Evolutionary conservation across 1,284 basidiomycete species (phyloP).

Genomic region (Ceratobasidium sp.): DNA sequence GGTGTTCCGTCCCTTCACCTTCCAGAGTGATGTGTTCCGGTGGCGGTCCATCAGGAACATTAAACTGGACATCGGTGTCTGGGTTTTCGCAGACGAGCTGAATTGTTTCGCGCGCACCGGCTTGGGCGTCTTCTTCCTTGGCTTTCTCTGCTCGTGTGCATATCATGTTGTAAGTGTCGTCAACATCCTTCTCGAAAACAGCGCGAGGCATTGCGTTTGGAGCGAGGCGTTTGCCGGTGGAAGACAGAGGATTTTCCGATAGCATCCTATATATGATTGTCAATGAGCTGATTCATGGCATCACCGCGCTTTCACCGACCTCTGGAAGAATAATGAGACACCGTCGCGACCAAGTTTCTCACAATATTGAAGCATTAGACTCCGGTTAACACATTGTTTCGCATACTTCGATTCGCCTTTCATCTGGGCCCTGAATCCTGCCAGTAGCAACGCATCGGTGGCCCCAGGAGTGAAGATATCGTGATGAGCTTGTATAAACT

Average conservation of each 20-base stretch:
- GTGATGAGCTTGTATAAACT: constrained; percentile 78
- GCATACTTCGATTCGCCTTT: constrained; percentile 70
- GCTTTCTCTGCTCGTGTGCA: constrained; percentile 72
- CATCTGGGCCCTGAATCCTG: constrained; percentile 89
- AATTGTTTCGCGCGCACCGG: constrained; percentile 80
- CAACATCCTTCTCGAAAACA: constrained; percentile 91
- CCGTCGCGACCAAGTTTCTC: constrained; percentile 93
- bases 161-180: constrained; percentile 86
- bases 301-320: constrained; percentile 59
- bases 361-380: constrained; percentile 92
- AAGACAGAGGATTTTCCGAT: constrained; percentile 13
- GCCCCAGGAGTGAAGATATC: constrained; percentile 78
- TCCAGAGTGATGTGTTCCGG: constrained; percentile 85
- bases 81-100: constrained; percentile 94
- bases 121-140: constrained; percentile 53
- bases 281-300: neutral
- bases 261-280: constrained; percentile 4
- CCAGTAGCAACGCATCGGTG: constrained; percentile 89
- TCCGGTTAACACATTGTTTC: constrained; percentile 89
- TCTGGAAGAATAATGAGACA: constrained; percentile 90
- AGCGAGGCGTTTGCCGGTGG: neutral
- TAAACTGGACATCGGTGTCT: constrained; percentile 79
- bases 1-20: constrained; percentile 81
- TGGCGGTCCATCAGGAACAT: constrained; percentile 94
- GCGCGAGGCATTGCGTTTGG: constrained; percentile 42